Base-by-base conservation (phyloP, 768 basidiomycete genomes). In the Obba rivulosa region DNA sequence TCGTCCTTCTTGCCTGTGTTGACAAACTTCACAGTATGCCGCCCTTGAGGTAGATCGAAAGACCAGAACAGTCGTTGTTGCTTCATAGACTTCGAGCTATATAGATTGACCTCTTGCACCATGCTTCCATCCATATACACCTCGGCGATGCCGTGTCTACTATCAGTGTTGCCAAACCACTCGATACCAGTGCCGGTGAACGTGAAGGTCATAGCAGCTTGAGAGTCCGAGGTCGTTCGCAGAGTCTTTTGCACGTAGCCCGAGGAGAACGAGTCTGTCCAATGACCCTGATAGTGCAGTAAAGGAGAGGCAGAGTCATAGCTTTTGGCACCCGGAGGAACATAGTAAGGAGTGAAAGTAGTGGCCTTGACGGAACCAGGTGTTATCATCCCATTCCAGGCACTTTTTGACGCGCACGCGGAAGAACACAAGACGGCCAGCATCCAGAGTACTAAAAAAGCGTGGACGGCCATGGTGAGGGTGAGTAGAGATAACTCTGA, bases 151-250 rank as follows among this genome's bases (percentile, higher is more conserved):
- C 87, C 82, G 57, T 87, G 79, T 14, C 55, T 62, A 35, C 60
- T 68, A 54, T 77, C 79, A 35, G 67, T 71, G 57, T 72, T 76
- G 24, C 87, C 87, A 54, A 88, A 89, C 81, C 81, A 85, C 65
- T 89, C 87, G 54, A 90, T 73, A 1, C 85, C 85, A 11, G 81
- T 84, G 13, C 87, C 87, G n/a, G 69, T 68, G 64, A 88, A 88
- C 2, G 74, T 70, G 64, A 88, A 76, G 2, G 69, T 68, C 40
- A 77, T 67, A 3, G 75, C 65, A 10, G 85, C 79, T 41, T 71
- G 71, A 16, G 64, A 64, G 40, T 75, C 63, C 13, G 68, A 65
- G 0, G 83, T 83, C 58, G 71, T 73, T 13, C 71, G 75, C 28
- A 79, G 64, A 13, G 79, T 76, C 14, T 75, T 70, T 17, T 73